A percentile compares a stretch with the other conserved stretches of the same genome.
These are phyloP conservation scores for Colletotrichum orbiculare DNA, from an alignment of 2,329 filamentous ascomycete species.

Conservation along the genomic window DNA sequence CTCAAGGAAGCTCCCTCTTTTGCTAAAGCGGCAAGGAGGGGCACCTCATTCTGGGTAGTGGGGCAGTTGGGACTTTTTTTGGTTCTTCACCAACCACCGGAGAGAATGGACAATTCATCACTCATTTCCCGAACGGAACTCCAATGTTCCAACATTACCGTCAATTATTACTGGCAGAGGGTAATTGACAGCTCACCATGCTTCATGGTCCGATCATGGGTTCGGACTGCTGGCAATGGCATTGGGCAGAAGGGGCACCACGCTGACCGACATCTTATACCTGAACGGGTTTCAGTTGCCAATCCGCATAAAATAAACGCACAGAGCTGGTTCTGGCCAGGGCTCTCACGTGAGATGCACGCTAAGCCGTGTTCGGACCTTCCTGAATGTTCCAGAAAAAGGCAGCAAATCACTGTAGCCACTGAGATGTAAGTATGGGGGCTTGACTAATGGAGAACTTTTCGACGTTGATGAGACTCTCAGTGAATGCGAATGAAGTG, in stretches of 20 bases:
- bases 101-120: slow-evolving; percentile 19
- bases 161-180: slow-evolving; percentile 26
- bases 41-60: slow-evolving; percentile 64
- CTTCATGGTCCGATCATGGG: slow-evolving; percentile 25
- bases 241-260: neutral
- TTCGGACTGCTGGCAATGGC: slow-evolving; percentile 10
- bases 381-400: slow-evolving; percentile 57
- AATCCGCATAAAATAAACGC: slow-evolving; percentile 27
- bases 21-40: slow-evolving; percentile 75
- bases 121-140: slow-evolving; percentile 16
- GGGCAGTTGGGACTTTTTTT: slow-evolving; percentile 61
- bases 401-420: slow-evolving; percentile 26
- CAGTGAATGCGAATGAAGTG: slow-evolving; percentile 27
- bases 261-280: slow-evolving; percentile 12
- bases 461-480: slow-evolving; percentile 31
- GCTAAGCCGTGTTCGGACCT: slow-evolving; percentile 43
- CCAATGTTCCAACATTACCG: slow-evolving; percentile 5
- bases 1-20: slow-evolving; percentile 28
- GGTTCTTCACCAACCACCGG: slow-evolving; percentile 38
- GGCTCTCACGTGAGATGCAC: slow-evolving; percentile 38
- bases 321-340: slow-evolving; percentile 33
- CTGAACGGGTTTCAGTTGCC: slow-evolving; percentile 25
- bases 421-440: slow-evolving; percentile 13
- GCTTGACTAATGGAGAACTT: slow-evolving; percentile 29
- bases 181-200: slow-evolving; percentile 26